Evolutionary conservation across 306 rosid species (phyloP).

Genomic region (Fagus sylvatica): DNA sequence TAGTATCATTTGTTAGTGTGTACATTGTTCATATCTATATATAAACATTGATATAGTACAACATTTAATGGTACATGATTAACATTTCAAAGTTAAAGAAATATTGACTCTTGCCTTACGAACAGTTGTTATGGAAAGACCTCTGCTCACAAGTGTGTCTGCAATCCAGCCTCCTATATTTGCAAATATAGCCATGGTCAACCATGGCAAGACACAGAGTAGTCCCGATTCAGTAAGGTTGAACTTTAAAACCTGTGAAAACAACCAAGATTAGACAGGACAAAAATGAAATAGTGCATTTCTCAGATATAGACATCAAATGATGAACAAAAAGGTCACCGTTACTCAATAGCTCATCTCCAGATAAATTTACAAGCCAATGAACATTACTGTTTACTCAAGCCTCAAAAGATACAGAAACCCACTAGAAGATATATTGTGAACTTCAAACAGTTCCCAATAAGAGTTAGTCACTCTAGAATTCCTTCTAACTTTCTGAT

Average conservation of each 20-base stretch:
- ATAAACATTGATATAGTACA: constrained; percentile 1
- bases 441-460: constrained; percentile 19
- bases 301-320: neutral
- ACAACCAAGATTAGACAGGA: constrained; percentile 11
- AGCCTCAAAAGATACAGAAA: constrained; percentile 8
- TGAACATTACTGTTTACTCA: constrained; percentile 5
- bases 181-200: constrained; percentile 95
- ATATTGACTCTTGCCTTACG: constrained; percentile 66
- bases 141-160: constrained; percentile 90
- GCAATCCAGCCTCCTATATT: constrained; percentile 99
- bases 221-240: constrained; percentile 97
- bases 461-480: neutral
- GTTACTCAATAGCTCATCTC: constrained; percentile 2
- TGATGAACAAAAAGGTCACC: constrained; percentile 1
- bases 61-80: constrained; percentile 4
- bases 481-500: neutral
- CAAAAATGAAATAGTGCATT: constrained; percentile 23
- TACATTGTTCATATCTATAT: neutral
- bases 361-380: constrained; percentile 7
- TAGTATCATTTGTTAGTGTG: neutral
- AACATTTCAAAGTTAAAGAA: constrained; percentile 1
- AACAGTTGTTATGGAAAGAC: constrained; percentile 81
- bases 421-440: neutral
- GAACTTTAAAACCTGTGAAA: constrained; percentile 90
- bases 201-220: constrained; percentile 94